phyloP scores from a whole-genome alignment of 139 green algal species.

The Picochlorum sp. region DNA sequence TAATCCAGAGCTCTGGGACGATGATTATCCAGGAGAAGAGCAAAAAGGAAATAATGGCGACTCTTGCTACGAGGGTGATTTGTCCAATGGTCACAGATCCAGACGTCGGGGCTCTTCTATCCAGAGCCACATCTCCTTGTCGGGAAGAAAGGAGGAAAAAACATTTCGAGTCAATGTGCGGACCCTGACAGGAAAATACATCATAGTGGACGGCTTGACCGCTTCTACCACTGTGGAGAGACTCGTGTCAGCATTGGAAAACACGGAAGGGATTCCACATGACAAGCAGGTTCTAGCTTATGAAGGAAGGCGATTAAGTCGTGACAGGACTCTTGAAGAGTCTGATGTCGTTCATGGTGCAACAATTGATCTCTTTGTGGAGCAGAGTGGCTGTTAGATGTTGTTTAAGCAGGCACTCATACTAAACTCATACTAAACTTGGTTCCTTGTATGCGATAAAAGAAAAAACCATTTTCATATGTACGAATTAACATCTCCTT shows the following conservation, averaged over 20 bases:
- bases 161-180: background rate
- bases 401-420: too few species aligned
- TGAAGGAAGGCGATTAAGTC: background rate
- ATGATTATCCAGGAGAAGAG: background rate
- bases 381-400: background rate
- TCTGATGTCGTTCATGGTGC: background rate
- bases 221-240: background rate
- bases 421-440: too few species aligned
- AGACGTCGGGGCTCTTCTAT: background rate
- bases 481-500: background rate
- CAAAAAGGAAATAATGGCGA: background rate
- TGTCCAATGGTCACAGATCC: background rate
- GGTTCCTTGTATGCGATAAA: too few species aligned
- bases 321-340: background rate
- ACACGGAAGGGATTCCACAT: background rate
- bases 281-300: background rate
- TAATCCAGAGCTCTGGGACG: background rate
- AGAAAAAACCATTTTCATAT: too few species aligned
- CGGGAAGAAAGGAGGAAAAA: background rate
- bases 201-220: background rate
- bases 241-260: background rate
- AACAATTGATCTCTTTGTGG: background rate
- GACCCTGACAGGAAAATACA: background rate
- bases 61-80: background rate
- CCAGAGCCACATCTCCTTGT: background rate